phyloP scores from a whole-genome alignment of 768 basidiomycete genomes.

The Steccherinum ochraceum region DNA sequence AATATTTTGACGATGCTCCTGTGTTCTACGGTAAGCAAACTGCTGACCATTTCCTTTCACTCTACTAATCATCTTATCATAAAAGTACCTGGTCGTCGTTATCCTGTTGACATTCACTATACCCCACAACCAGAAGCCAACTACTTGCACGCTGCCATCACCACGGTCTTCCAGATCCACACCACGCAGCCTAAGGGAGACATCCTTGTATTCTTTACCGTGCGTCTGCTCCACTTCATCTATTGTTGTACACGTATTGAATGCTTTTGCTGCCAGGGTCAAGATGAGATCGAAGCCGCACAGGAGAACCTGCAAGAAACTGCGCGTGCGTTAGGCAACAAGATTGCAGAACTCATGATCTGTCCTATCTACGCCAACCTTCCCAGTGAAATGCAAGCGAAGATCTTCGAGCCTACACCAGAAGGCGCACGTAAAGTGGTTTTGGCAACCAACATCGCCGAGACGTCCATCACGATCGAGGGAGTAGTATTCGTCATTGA shows the following conservation, averaged over 20 bases:
- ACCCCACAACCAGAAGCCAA: conserved; percentile 99
- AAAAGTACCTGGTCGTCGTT: conserved; percentile 93
- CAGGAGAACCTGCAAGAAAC: conserved; percentile 97
- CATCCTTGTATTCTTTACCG: conserved; percentile 95
- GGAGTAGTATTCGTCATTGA: conserved; percentile 99
- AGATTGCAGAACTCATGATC: conserved; percentile 88
- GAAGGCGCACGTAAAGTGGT: conserved; percentile 96
- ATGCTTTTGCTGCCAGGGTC: conserved; percentile 52
- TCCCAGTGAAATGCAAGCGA: conserved; percentile 99
- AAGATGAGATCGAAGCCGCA: conserved; percentile 98
- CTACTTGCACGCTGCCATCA: conserved; percentile 97
- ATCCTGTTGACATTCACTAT: conserved; percentile 97
- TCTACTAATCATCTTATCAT: too few relatives aligned
- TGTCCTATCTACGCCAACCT: conserved; percentile 98
- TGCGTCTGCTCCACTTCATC: conserved; percentile 28
- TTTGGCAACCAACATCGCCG: conserved; percentile 98
- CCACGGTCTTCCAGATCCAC: conserved; percentile 98
- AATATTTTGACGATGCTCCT: conserved; percentile 95
- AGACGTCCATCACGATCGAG: conserved; percentile 98
- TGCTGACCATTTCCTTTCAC: too few relatives aligned
- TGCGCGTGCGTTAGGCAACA: conserved; percentile 89
- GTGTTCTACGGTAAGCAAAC: conserved; percentile 86
- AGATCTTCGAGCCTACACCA: conserved; percentile 98
- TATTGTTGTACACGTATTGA: conserved; percentile 4
- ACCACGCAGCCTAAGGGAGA: conserved; percentile 98